Conservation (phyloP, 495 filamentous ascomycete species). For the Trypethelium eluteriae region DNA sequence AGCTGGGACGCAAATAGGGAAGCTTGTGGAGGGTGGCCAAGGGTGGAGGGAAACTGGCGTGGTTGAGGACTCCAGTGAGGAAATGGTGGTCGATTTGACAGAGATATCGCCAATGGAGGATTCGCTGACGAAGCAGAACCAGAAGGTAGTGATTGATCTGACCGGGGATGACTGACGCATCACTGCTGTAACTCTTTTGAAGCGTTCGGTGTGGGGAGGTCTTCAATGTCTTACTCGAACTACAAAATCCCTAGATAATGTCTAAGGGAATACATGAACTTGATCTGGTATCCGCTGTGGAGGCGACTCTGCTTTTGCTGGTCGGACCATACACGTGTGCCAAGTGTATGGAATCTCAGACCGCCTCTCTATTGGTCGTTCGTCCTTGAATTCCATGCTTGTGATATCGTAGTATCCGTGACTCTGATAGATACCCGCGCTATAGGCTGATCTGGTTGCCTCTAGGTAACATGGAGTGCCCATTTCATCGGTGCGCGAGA, state of each 20-base stretch:
- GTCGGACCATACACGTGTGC: not conserved
- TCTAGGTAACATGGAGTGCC: not conserved
- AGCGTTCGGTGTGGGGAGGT: not conserved
- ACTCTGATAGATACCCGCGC: not conserved
- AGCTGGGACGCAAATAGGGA: not conserved
- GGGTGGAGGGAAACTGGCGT: not conserved
- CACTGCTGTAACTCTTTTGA: not conserved
- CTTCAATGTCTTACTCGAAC: no score
- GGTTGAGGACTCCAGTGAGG: not conserved
- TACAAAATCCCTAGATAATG: not conserved
- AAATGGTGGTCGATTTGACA: not conserved
- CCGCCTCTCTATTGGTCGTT: not conserved
- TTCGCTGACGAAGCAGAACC: not conserved
- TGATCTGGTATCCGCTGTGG: not conserved
- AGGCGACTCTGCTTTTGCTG: not conserved
- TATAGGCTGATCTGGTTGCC: not conserved
- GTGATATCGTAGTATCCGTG: not conserved
- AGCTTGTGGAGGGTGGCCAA: not conserved
- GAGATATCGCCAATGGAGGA: not conserved
- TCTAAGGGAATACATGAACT: not conserved
- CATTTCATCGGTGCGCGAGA: conserved; percentile 3
- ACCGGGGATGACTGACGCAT: not conserved
- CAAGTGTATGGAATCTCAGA: not conserved
- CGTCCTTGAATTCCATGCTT: not conserved
- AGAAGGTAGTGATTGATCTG: not conserved